Conservation (phyloP, 1,139 yeast genomes). For the Pichia sp. region DNA sequence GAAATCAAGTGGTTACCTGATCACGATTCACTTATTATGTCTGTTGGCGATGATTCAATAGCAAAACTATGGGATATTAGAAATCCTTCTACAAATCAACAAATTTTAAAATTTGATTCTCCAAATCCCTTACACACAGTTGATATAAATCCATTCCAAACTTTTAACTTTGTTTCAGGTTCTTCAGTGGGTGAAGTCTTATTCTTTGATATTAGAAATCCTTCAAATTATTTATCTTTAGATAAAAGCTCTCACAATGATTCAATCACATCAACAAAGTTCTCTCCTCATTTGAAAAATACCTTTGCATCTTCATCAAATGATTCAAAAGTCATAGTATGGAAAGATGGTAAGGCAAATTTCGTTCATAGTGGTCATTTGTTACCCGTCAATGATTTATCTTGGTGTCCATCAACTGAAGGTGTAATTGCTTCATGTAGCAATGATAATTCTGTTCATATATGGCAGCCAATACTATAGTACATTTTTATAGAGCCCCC, state of each 20-base stretch:
- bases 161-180: constrained; percentile 14
- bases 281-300: constrained; percentile 63
- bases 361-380: constrained; percentile 91
- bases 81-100: constrained; percentile 27
- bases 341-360: constrained; percentile 47
- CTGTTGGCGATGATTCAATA: constrained; percentile 52
- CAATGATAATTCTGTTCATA: constrained; percentile 81
- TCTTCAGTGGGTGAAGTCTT: constrained; percentile 6
- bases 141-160: constrained; percentile 27
- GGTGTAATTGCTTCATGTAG: constrained; percentile 81
- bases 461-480: constrained; percentile 58
- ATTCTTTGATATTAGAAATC: constrained; percentile 7
- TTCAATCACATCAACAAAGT: constrained; percentile 62
- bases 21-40: constrained; percentile 51
- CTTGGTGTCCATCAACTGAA: constrained; percentile 78
- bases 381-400: constrained; percentile 76
- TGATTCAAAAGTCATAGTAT: constrained; percentile 64
- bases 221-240: neutral
- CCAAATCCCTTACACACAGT: constrained; percentile 47
- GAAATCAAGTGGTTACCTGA: constrained; percentile 55
- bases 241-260: constrained; percentile 44
- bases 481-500: neutral
- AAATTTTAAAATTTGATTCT: neutral
- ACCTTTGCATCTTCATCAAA: constrained; percentile 67
- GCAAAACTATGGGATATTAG: constrained; percentile 45